phyloP scores from a whole-genome alignment of 2,329 filamentous ascomycete species.

The Penicillium sp. region DNA sequence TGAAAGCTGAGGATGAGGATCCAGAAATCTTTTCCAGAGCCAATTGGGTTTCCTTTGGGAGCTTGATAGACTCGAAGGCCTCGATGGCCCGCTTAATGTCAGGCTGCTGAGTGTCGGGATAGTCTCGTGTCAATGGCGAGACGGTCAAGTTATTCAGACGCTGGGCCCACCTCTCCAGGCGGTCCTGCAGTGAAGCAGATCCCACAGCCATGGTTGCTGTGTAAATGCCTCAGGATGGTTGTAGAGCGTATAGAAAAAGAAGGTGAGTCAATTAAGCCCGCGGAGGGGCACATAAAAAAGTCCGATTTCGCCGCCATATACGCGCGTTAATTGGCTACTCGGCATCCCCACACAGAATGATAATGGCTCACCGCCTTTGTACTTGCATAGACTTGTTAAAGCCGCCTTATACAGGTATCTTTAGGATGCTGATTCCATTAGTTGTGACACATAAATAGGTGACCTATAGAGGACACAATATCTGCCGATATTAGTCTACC shows the following conservation, averaged over 20 bases:
- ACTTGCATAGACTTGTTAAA: no score
- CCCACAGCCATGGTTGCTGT: slow-evolving; percentile 33
- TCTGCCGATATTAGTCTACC: neutral
- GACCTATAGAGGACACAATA: neutral
- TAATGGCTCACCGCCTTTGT: slow-evolving; percentile 12
- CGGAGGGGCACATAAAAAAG: slow-evolving; percentile 28
- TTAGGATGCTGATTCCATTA: neutral
- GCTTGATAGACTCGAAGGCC: slow-evolving; percentile 40
- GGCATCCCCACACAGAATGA: slow-evolving; percentile 13
- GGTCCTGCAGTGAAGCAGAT: slow-evolving; percentile 33
- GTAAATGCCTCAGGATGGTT: slow-evolving; percentile 12
- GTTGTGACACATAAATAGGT: neutral
- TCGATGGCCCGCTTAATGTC: slow-evolving; percentile 41
- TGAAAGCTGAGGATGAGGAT: slow-evolving; percentile 35
- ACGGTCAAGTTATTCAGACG: slow-evolving; percentile 42
- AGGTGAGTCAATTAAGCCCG: slow-evolving; percentile 24
- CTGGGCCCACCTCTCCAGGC: slow-evolving; percentile 42
- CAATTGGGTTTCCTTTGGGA: slow-evolving; percentile 34
- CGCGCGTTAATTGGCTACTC: slow-evolving; percentile 14
- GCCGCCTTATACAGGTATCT: neutral
- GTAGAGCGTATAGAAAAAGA: slow-evolving; percentile 11
- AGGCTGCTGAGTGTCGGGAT: slow-evolving; percentile 38
- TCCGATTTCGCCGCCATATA: slow-evolving; percentile 28
- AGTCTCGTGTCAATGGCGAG: slow-evolving; percentile 43
- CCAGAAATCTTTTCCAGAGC: slow-evolving; percentile 39